Percentiles rank a stretch among this genome's conserved stretches.
Evolutionary conservation across 225 moss, liverwort and hornwort species (phyloP).

Genomic region (Pseudisothecium myosuroides): DNA sequence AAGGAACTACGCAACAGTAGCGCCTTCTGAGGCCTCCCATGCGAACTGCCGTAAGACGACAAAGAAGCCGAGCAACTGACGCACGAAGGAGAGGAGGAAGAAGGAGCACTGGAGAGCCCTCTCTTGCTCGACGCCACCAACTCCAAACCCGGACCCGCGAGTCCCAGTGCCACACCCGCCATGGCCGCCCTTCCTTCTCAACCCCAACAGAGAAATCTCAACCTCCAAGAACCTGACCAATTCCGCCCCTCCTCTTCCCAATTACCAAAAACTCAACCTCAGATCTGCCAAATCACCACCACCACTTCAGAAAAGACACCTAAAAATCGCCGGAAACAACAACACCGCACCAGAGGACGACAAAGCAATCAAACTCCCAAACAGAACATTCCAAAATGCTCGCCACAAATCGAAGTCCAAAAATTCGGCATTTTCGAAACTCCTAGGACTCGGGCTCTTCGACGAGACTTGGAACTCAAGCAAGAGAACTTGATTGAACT

Average conservation of each 20-base stretch:
- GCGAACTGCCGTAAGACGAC: conserved; percentile 1
- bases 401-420: not conserved
- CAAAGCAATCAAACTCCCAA: not conserved
- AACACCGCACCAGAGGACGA: not conserved
- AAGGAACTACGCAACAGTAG: conserved; percentile 48
- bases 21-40: conserved; percentile 17
- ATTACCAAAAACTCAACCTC: not conserved
- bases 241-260: not conserved
- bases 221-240: not conserved
- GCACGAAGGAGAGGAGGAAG: conserved; percentile 20
- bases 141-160: conserved; percentile 29
- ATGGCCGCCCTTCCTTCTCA: not conserved
- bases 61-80: conserved; percentile 24
- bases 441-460: not conserved
- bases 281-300: conserved; percentile 7
- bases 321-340: not conserved
- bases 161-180: conserved; percentile 38
- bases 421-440: not conserved
- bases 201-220: not conserved
- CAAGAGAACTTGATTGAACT: not conserved
- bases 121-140: conserved; percentile 19
- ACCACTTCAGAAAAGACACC: not conserved
- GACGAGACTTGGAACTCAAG: not conserved
- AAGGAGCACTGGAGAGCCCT: conserved; percentile 7
- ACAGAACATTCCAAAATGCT: not conserved